phyloP scores from a whole-genome alignment of 2,329 filamentous ascomycete species.

The Cordyceps sp. region DNA sequence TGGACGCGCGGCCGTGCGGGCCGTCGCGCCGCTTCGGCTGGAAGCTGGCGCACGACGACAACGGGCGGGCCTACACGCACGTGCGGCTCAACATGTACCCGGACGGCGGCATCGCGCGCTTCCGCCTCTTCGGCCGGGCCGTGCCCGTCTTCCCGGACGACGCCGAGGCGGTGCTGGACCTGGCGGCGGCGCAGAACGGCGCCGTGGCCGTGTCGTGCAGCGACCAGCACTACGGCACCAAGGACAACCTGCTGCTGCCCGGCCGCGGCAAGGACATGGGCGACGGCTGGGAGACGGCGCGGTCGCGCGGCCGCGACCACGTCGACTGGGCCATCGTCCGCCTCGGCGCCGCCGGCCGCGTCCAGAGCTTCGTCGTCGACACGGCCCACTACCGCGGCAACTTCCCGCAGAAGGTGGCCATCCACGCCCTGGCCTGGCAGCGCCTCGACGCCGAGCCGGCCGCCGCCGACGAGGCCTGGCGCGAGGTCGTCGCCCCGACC shows the following conservation, averaged over 20 bases:
- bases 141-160: slow-evolving; percentile 60
- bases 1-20: slow-evolving; percentile 54
- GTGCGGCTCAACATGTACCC: slow-evolving; percentile 73
- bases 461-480: slow-evolving; percentile 44
- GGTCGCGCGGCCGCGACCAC: slow-evolving; percentile 55
- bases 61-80: slow-evolving; percentile 54
- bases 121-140: slow-evolving; percentile 60
- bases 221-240: slow-evolving; percentile 73
- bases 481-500: slow-evolving; percentile 46
- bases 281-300: slow-evolving; percentile 73
- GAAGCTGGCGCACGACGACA: slow-evolving; percentile 44
- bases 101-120: slow-evolving; percentile 68
- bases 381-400: slow-evolving; percentile 76
- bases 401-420: slow-evolving; percentile 59
- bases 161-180: slow-evolving; percentile 49
- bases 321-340: slow-evolving; percentile 69
- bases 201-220: slow-evolving; percentile 60
- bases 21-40: slow-evolving; percentile 59
- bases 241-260: slow-evolving; percentile 64
- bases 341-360: slow-evolving; percentile 47
- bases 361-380: slow-evolving; percentile 56
- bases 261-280: slow-evolving; percentile 73
- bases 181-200: slow-evolving; percentile 64
- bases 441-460: slow-evolving; percentile 32
- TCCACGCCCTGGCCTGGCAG: slow-evolving; percentile 44